These are phyloP conservation scores for Poterioochromonas sp. DNA, from an alignment of 352 stramenopile genomes.

Conservation along the genomic window DNA sequence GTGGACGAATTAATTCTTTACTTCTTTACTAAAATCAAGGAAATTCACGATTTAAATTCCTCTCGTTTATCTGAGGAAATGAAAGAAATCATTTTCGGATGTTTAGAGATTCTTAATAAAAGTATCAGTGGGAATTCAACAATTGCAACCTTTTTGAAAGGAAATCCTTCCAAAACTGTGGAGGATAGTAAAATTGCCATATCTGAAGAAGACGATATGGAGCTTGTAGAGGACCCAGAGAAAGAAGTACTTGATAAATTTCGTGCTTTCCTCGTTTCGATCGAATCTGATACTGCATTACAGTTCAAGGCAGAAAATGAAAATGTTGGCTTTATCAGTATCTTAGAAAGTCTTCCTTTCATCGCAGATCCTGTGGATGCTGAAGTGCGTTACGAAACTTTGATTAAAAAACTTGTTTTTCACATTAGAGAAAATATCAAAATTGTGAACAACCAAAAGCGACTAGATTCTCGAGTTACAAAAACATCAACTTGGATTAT, in stretches of 20 bases:
- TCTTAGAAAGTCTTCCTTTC: conserved; percentile 30
- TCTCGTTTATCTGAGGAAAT: conserved; percentile 27
- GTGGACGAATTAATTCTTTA: conserved; percentile 35
- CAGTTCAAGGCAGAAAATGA: conserved; percentile 19
- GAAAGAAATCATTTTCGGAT: conserved; percentile 30
- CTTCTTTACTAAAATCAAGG: conserved; percentile 38
- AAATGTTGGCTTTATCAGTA: conserved; percentile 33
- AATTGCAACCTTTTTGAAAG: neutral
- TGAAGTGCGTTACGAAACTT: conserved; percentile 42
- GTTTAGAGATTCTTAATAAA: conserved; percentile 34
- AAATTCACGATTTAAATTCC: conserved; percentile 37
- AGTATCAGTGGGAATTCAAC: neutral
- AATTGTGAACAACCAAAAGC: conserved; percentile 40
- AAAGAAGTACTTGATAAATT: conserved; percentile 31
- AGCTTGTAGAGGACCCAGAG: neutral
- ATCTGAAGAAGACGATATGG: neutral
- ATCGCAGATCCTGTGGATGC: conserved; percentile 26
- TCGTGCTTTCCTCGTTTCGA: neutral
- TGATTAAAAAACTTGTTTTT: conserved; percentile 40
- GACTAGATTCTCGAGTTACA: conserved; percentile 35
- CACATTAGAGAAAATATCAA: conserved; percentile 40
- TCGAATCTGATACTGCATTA: neutral
- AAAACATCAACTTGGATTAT: conserved; percentile 42
- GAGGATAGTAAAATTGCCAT: neutral
- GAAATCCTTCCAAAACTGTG: neutral